phyloP scores from a whole-genome alignment of 176 grass and related monocot species.

The Dendrocalamus sinicus region DNA sequence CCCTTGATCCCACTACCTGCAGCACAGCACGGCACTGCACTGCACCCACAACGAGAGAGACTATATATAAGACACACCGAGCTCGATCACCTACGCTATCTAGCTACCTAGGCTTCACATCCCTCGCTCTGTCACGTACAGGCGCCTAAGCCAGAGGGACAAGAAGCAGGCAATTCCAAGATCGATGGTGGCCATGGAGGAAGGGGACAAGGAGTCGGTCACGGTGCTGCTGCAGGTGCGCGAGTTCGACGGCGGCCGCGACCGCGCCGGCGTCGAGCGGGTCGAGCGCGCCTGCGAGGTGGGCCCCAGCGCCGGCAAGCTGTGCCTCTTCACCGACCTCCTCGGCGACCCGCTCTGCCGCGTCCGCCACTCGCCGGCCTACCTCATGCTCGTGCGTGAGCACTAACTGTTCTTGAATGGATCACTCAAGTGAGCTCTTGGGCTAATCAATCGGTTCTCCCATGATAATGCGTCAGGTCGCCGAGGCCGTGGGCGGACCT shows the following conservation, averaged over 20 bases:
- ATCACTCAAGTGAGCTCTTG: not conserved
- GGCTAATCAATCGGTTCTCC: not conserved
- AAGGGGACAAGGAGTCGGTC: slow-evolving; percentile 13
- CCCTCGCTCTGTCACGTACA: not conserved
- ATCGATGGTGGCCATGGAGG: slow-evolving; percentile 14
- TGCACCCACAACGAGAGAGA: not conserved
- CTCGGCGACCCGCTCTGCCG: slow-evolving; percentile 83
- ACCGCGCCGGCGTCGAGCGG: slow-evolving; percentile 48
- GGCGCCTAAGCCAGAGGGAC: not conserved
- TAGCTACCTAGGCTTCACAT: not conserved
- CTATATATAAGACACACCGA: not conserved
- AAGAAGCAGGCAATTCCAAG: not conserved
- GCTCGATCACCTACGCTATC: not conserved
- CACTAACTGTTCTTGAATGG: not conserved
- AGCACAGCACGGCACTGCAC: no score
- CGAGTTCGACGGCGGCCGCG: slow-evolving; percentile 51
- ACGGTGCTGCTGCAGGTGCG: slow-evolving; percentile 22
- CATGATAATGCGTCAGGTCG: slow-evolving; percentile 45
- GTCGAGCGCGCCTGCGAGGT: slow-evolving; percentile 75
- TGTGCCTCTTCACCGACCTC: slow-evolving; percentile 83
- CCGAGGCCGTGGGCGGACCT: slow-evolving; percentile 34
- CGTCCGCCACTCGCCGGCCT: slow-evolving; percentile 70
- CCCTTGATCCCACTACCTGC: no score
- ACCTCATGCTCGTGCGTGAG: slow-evolving; percentile 65
- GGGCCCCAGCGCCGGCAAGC: slow-evolving; percentile 53